phyloP scores from a whole-genome alignment of 495 filamentous ascomycete species.

The Penicillium egyptiacum region DNA sequence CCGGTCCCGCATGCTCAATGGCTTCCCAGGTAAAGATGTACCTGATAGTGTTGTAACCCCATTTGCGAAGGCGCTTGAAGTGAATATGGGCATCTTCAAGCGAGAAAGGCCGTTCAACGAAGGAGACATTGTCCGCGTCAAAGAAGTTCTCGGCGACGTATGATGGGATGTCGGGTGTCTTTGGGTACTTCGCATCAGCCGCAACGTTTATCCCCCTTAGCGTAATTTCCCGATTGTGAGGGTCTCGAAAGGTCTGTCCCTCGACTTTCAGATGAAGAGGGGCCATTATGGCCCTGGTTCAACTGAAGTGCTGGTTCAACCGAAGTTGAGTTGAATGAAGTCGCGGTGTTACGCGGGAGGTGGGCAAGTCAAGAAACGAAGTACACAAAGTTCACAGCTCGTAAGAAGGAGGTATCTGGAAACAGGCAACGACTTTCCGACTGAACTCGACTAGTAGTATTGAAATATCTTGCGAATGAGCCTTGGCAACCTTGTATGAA shows the following conservation, averaged over 20 bases:
- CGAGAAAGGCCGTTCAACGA: slow-evolving; percentile 80
- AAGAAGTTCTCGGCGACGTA: slow-evolving; percentile 80
- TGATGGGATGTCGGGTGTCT: slow-evolving; percentile 74
- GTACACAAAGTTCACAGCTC: background rate
- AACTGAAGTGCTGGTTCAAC: background rate
- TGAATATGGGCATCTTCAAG: slow-evolving; percentile 81
- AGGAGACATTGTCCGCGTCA: slow-evolving; percentile 88
- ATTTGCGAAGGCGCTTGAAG: slow-evolving; percentile 81
- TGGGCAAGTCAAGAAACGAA: background rate
- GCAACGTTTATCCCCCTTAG: slow-evolving; percentile 70
- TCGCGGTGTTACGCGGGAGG: background rate
- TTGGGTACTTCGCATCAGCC: slow-evolving; percentile 71
- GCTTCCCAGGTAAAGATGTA: slow-evolving; percentile 99
- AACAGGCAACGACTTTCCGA: background rate
- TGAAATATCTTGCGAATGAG: background rate
- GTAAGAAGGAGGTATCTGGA: background rate
- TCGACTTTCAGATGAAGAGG: slow-evolving; percentile 68
- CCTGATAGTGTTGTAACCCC: slow-evolving; percentile 92
- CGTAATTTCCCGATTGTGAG: slow-evolving; percentile 65
- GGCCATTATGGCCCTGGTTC: slow-evolving; percentile 31
- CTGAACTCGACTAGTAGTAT: background rate
- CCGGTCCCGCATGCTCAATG: slow-evolving; percentile 93
- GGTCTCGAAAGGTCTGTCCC: slow-evolving; percentile 74
- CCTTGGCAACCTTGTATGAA: background rate
- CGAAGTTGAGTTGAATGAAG: background rate